phyloP scores from a whole-genome alignment of 441 rosid species.

The Melastoma candidum region DNA sequence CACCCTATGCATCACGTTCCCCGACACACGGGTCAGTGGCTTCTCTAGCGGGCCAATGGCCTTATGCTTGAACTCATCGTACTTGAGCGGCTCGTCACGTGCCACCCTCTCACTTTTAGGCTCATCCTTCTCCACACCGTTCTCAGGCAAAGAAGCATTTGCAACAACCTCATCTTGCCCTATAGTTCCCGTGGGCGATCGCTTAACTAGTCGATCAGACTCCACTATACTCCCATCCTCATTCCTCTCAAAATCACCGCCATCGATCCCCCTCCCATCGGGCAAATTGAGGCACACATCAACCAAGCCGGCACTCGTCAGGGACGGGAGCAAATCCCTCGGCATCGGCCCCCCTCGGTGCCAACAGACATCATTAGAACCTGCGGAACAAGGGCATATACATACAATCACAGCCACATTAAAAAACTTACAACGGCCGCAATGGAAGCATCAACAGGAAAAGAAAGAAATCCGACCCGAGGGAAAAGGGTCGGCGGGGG shows the following conservation, averaged over 20 bases:
- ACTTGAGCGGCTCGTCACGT: conserved; percentile 7
- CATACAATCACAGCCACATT: too few relatives aligned
- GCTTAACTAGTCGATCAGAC: background rate
- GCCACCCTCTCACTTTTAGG: conserved; percentile 1
- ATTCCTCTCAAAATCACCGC: background rate
- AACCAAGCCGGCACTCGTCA: background rate
- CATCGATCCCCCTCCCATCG: background rate
- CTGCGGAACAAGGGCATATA: too few relatives aligned
- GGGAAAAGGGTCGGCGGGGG: too few relatives aligned
- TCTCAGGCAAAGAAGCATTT: background rate
- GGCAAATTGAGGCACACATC: background rate
- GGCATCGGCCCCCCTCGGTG: too few relatives aligned
- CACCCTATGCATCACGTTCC: too few relatives aligned
- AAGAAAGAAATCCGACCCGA: too few relatives aligned
- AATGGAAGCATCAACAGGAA: too few relatives aligned
- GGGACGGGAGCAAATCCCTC: background rate
- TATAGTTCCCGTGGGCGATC: background rate
- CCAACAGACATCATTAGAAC: too few relatives aligned
- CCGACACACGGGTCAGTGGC: background rate
- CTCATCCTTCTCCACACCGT: conserved; percentile 6
- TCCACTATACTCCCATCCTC: too few relatives aligned
- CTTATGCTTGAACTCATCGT: conserved; percentile 1
- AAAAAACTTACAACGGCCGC: too few relatives aligned
- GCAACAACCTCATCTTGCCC: background rate
- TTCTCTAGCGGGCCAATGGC: conserved; percentile 1